Base-by-base conservation (phyloP, 495 filamentous ascomycete genomes). In the Lineolata rhizophorae region DNA sequence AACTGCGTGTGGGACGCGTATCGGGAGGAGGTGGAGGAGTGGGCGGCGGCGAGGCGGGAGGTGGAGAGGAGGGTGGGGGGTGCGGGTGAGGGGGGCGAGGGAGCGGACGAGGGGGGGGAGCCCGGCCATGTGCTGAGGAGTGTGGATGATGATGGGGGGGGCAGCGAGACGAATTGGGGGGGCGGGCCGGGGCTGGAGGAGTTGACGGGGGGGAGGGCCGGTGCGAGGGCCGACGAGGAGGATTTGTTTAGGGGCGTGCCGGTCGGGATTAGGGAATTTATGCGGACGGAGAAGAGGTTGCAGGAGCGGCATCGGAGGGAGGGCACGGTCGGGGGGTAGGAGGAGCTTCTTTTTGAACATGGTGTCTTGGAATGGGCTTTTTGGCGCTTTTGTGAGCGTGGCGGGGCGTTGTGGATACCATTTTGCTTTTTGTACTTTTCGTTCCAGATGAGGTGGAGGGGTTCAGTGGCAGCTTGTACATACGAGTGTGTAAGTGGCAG, bases 1-100 rank as follows among this genome's bases (percentile, higher is more conserved):
- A 84, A 95, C 49, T 97, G 87, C 50, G 85, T 92, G 8, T 97
- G 85, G 85, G 85, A 94, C 49, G 58, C 64, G 27, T 92, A 72
- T 53, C 60, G 82, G 3, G 84, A 95, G 38, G 83, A 92, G 35
- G 59, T 93, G 54, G 84, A 95, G 47, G 75, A 76, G 27, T 93
- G 81, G 80, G 77, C 70, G 16, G 56, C 51, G 2, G 57, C 61
- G 34, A 46, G 43, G 22, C 51, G 45, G 28, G 10, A 58, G 25
- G 43, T 42, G 39, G 53, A 40, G 39, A 49, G 51, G 35, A 36
- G 47, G 15, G 34, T 21, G n/a, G 52, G 41, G 35, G 44, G 30
- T 36, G 43, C 4, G 40, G 54, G 27, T 39, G n/a, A n/a, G n/a
- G n/a, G n/a, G n/a, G 62, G 44, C 32, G 53, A 20, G 54, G 51